Percentiles rank a stretch among this genome's conserved stretches.
Evolutionary conservation across 2,329 filamentous ascomycete genomes (phyloP).

Genomic region (Incumbomyces delicatus): DNA sequence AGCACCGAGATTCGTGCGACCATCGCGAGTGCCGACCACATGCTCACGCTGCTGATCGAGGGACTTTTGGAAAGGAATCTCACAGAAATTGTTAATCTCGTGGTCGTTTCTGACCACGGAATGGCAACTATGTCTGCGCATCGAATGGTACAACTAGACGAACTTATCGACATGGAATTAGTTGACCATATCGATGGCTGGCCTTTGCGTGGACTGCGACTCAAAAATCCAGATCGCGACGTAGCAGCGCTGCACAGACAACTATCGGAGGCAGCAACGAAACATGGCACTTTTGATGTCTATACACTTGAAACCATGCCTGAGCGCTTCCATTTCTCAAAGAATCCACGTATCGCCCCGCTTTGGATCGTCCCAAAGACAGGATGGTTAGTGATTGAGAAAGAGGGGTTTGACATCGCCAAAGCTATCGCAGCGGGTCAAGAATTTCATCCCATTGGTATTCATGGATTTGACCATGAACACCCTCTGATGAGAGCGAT

Average conservation of each 20-base stretch:
- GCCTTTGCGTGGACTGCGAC: slow-evolving; percentile 82
- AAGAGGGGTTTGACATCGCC: slow-evolving; percentile 65
- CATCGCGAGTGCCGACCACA: slow-evolving; percentile 68
- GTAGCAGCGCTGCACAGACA: slow-evolving; percentile 58
- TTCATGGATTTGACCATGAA: slow-evolving; percentile 93
- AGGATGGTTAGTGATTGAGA: slow-evolving; percentile 83
- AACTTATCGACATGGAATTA: slow-evolving; percentile 66
- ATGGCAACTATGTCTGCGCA: slow-evolving; percentile 87
- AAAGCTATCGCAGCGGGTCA: slow-evolving; percentile 54
- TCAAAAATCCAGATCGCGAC: slow-evolving; percentile 56
- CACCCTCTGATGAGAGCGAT: slow-evolving; percentile 94
- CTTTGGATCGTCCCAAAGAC: slow-evolving; percentile 88
- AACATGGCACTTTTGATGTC: slow-evolving; percentile 59
- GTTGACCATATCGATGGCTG: slow-evolving; percentile 86
- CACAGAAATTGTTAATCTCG: slow-evolving; percentile 80
- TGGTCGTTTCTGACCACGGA: slow-evolving; percentile 95
- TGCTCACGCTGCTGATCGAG: slow-evolving; percentile 66
- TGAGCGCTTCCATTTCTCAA: slow-evolving; percentile 78
- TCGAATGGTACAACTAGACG: slow-evolving; percentile 79
- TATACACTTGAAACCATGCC: slow-evolving; percentile 87
- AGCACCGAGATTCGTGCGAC: slow-evolving; percentile 79
- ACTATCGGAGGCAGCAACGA: slow-evolving; percentile 39
- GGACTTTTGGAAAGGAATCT: slow-evolving; percentile 75
- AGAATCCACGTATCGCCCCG: slow-evolving; percentile 82
- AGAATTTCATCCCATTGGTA: slow-evolving; percentile 67